Base-by-base conservation (phyloP, 257 asterid genomes). In the Nicotiana noctiflora region DNA sequence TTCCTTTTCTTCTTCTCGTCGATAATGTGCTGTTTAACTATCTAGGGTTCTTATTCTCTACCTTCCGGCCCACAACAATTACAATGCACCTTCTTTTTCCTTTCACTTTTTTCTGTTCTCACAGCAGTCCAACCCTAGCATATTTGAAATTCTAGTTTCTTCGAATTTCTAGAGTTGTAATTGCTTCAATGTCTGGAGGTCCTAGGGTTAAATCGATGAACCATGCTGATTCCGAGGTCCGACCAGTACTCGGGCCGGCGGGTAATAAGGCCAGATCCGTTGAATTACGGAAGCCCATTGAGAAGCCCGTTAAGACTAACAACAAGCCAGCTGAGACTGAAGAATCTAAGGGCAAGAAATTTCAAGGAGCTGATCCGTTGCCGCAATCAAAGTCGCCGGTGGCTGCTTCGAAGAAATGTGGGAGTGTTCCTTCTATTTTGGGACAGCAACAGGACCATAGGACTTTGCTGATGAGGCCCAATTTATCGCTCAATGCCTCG, bases 231-330 rank as follows among this genome's bases (percentile, higher is more conserved):
- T 70, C 90, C 52, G 97, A 92, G 83, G 80, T 85, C 49, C 85
- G 96, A 11, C 86, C 97, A 83, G 92, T 92, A 80, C 94, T 92
- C 34, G 98, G 92, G 59, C 97, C 98, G 44, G 92, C 97, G 2
- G 95, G 94, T 3, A 95, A 90, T 83, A 91, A 92, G 72, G 72
- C 90, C 84, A 89, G 94, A 91, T 90, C 96, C 81, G 67, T 85
- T 59, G 95, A 92, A 84, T 84, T 85, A 3, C 80, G 91, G 57
- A 91, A 89, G 86, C 95, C 95, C 62, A 75, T 53, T 40, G 66
- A 81, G 6, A 92, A 90, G 89, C 78, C 79, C 34, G 17, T 81
- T 34, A 88, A 87, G 86, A 74, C 59, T 29, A 85, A 84, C 46
- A 86, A 84, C 37, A 86, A 88, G 84, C 27, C 86, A 2, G 78